These are phyloP conservation scores for Entonaema liquescens DNA, from an alignment of 495 filamentous ascomycete genomes.

Conservation along the genomic window DNA sequence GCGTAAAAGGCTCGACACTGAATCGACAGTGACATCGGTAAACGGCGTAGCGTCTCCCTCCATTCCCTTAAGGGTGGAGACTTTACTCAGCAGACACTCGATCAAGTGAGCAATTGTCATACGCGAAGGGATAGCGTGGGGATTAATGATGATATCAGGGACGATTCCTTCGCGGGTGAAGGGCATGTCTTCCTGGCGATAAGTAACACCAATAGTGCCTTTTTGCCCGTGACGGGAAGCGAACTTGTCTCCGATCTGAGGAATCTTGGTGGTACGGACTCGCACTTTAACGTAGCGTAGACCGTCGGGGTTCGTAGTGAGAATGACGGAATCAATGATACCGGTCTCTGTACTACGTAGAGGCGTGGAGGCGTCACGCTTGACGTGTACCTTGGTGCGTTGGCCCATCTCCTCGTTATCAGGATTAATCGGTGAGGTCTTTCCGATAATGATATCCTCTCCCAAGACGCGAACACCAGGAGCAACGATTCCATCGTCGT, in stretches of 20 bases:
- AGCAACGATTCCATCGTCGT: slow-evolving; percentile 91
- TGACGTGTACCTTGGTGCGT: slow-evolving; percentile 85
- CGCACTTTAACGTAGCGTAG: slow-evolving; percentile 95
- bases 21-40: slow-evolving; percentile 95
- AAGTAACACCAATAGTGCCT: slow-evolving; percentile 98
- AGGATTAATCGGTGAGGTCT: slow-evolving; percentile 91
- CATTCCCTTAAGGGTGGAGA: slow-evolving; percentile 85
- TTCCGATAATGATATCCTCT: slow-evolving; percentile 99
- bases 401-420: slow-evolving; percentile 95
- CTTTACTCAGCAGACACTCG: slow-evolving; percentile 96
- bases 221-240: slow-evolving; percentile 99
- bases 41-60: slow-evolving; percentile 99
- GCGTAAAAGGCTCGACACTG: slow-evolving; percentile 87
- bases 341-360: slow-evolving; percentile 94
- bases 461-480: slow-evolving; percentile 94
- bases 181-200: slow-evolving; percentile 97
- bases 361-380: slow-evolving; percentile 93
- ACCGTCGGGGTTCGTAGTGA: slow-evolving; percentile 92
- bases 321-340: slow-evolving; percentile 90
- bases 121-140: slow-evolving; percentile 98
- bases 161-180: slow-evolving; percentile 91
- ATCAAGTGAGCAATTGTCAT: slow-evolving; percentile 99
- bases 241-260: slow-evolving; percentile 99
- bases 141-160: slow-evolving; percentile 98
- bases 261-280: slow-evolving; percentile 95